These are phyloP conservation scores for Arachis hypogaea DNA, from an alignment of 306 rosid genomes.

Conservation along the genomic window DNA sequence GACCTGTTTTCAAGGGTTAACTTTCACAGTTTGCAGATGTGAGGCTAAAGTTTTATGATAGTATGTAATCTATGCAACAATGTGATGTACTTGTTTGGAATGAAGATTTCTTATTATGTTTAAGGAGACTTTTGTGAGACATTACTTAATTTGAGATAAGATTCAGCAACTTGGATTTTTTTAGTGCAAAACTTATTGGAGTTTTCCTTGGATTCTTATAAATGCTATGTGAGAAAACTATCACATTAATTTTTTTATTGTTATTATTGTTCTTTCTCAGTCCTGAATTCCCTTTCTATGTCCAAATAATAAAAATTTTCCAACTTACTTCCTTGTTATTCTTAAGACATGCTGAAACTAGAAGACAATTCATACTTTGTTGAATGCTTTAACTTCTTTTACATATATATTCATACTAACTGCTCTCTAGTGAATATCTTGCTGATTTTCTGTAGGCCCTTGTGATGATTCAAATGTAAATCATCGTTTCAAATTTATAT, in stretches of 20 bases:
- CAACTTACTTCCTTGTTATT: constrained; percentile 21
- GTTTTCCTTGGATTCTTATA: background rate
- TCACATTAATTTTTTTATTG: background rate
- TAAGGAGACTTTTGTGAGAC: background rate
- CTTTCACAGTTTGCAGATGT: background rate
- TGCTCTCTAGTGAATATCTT: constrained; percentile 11
- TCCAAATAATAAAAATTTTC: background rate
- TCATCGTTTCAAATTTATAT: constrained; percentile 19
- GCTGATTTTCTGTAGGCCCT: constrained; percentile 23
- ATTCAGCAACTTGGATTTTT: background rate
- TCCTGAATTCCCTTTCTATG: background rate
- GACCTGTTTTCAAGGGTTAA: background rate
- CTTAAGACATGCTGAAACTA: constrained; percentile 4
- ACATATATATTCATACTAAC: background rate
- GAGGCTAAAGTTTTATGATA: background rate
- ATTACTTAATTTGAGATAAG: background rate
- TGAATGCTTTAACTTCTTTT: constrained; percentile 14
- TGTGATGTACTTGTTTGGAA: background rate
- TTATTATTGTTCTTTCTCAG: background rate
- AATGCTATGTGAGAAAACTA: background rate
- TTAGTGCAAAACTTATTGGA: background rate
- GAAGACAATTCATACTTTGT: constrained; percentile 1
- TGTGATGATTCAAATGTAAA: constrained; percentile 28
- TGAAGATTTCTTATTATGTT: background rate
- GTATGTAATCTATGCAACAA: background rate